Percentiles rank a stretch among this genome's conserved stretches.
These are phyloP conservation scores for Fusarium keratoplasticum DNA, from an alignment of 2,329 filamentous ascomycete genomes.

Conservation along the genomic window DNA sequence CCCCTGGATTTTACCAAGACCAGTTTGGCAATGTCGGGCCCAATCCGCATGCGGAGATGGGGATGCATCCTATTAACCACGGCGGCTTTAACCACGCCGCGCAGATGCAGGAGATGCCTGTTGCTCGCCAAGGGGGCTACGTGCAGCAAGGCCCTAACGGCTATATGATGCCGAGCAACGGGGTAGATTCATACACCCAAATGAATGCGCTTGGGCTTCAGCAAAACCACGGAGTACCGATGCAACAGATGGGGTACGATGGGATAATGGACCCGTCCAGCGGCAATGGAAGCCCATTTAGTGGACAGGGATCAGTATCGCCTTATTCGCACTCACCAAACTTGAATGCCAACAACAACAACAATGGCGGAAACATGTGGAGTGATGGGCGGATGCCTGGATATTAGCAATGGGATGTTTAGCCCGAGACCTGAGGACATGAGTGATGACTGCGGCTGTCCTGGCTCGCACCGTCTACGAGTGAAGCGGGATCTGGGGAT, in stretches of 20 bases:
- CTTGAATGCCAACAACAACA: slow-evolving; percentile 33
- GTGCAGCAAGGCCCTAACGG: slow-evolving; percentile 33
- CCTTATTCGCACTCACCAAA: slow-evolving; percentile 52
- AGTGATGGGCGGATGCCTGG: slow-evolving; percentile 32
- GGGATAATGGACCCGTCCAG: slow-evolving; percentile 48
- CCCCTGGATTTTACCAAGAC: slow-evolving; percentile 38
- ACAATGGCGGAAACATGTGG: slow-evolving; percentile 32
- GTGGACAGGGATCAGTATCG: slow-evolving; percentile 51
- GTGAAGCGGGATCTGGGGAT: background rate
- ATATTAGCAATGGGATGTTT: slow-evolving; percentile 14
- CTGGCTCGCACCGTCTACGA: background rate
- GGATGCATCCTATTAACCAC: slow-evolving; percentile 42
- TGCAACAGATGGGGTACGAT: slow-evolving; percentile 48
- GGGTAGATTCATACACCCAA: slow-evolving; percentile 48
- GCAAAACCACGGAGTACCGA: slow-evolving; percentile 42
- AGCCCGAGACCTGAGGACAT: background rate
- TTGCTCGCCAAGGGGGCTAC: slow-evolving; percentile 39
- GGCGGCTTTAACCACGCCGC: slow-evolving; percentile 35
- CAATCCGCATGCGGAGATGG: slow-evolving; percentile 38
- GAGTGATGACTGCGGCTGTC: background rate
- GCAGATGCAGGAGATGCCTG: slow-evolving; percentile 43
- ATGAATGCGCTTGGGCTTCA: slow-evolving; percentile 50
- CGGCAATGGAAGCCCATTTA: slow-evolving; percentile 51
- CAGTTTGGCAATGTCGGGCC: slow-evolving; percentile 46
- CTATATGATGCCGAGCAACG: slow-evolving; percentile 44